Evolutionary conservation across 2,329 filamentous ascomycete species (phyloP).

Genomic region (Knoxdaviesia capensis): DNA sequence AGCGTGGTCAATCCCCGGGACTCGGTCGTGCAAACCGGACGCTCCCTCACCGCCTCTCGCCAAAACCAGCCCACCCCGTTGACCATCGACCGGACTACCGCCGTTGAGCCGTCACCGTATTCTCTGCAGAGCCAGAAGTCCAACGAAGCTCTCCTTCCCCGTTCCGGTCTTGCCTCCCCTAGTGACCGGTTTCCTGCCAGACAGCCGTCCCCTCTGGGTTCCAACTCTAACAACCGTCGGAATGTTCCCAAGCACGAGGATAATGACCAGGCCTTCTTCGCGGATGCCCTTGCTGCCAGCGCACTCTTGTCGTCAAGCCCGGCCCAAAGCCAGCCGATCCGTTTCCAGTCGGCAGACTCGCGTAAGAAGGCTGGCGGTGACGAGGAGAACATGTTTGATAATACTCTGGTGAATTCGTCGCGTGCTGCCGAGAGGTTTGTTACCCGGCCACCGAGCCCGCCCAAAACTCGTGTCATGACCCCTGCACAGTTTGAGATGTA

Average conservation of each 20-base stretch:
- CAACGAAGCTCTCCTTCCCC: slow-evolving; percentile 25
- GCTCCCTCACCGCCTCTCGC: slow-evolving; percentile 25
- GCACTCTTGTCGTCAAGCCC: slow-evolving; percentile 17
- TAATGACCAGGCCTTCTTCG: slow-evolving; percentile 31
- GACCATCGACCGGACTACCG: slow-evolving; percentile 22
- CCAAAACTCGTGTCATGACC: slow-evolving; percentile 68
- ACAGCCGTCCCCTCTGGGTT: slow-evolving; percentile 1
- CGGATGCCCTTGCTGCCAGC: slow-evolving; percentile 29
- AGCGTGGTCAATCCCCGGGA: slow-evolving; percentile 18
- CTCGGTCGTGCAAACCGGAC: slow-evolving; percentile 11
- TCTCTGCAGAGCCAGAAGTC: slow-evolving; percentile 32
- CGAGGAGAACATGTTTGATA: slow-evolving; percentile 36
- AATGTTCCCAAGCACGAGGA: slow-evolving; percentile 21
- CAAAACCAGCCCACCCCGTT: slow-evolving; percentile 21
- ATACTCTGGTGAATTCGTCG: slow-evolving; percentile 17
- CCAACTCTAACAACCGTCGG: no score
- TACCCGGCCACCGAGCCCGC: slow-evolving; percentile 15
- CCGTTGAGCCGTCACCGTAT: slow-evolving; percentile 15
- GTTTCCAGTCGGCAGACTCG: slow-evolving; percentile 25
- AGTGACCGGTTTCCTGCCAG: slow-evolving; percentile 7
- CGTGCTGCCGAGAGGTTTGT: slow-evolving; percentile 16
- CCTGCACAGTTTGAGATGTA: slow-evolving; percentile 73
- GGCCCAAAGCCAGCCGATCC: slow-evolving; percentile 19
- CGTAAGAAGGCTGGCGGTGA: slow-evolving; percentile 16
- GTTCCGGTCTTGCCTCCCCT: slow-evolving; percentile 10